Evolutionary conservation across 2,329 filamentous ascomycete genomes (phyloP).

Genomic region (Calonectria hawksworthii): DNA sequence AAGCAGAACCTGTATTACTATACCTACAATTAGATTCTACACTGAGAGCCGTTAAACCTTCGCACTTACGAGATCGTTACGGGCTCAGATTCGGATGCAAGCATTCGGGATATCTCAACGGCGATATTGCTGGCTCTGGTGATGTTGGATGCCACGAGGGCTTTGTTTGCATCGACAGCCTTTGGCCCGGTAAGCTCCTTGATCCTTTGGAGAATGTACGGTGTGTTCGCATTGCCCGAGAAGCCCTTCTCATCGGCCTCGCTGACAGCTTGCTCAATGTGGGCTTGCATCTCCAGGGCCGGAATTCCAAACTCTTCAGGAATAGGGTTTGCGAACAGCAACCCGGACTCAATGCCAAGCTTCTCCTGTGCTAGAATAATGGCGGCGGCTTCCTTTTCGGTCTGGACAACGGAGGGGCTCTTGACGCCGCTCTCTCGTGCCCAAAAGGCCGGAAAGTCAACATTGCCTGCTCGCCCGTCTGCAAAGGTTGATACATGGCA

Average conservation of each 20-base stretch:
- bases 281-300: constrained; percentile 76
- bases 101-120: constrained; percentile 64
- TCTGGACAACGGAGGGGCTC: constrained; percentile 81
- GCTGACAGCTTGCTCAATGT: constrained; percentile 77
- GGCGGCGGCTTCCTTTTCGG: constrained; percentile 87
- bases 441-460: constrained; percentile 96
- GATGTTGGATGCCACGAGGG: constrained; percentile 69
- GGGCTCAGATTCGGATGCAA: constrained; percentile 49
- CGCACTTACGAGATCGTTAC: constrained; percentile 55
- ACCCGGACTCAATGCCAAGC: constrained; percentile 80
- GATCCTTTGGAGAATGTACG: constrained; percentile 84
- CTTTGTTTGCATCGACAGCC: constrained; percentile 81
- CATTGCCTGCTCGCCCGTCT: constrained; percentile 77
- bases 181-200: constrained; percentile 81
- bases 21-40: constrained; percentile 54
- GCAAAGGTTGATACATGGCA: constrained; percentile 92
- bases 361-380: constrained; percentile 85
- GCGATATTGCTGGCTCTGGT: constrained; percentile 68
- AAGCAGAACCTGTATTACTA: constrained; percentile 47
- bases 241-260: constrained; percentile 76
- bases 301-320: constrained; percentile 79
- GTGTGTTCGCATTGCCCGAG: constrained; percentile 84
- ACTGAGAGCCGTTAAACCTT: constrained; percentile 35
- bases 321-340: constrained; percentile 92
- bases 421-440: constrained; percentile 86